Evolutionary conservation across 2,329 filamentous ascomycete genomes (phyloP), one percentile per base, ranked within the genome.

Genomic region (Colletotrichum limetticola): DNA sequence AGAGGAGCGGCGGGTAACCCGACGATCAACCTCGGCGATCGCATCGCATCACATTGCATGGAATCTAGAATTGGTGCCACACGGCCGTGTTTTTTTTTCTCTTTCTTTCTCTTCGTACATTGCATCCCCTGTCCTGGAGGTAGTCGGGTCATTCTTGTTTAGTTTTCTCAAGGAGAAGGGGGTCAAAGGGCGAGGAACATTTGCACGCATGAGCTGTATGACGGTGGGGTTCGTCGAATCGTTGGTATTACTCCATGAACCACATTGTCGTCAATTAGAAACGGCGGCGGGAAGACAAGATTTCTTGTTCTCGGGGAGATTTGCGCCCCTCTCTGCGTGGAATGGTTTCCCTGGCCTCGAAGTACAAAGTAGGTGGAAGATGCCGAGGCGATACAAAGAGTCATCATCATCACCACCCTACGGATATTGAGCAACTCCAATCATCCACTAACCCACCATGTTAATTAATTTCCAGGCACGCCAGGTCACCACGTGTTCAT

Each of bases 11-110:
- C 8, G 11, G 57, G 30, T 14, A 42, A 42, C 14, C 57, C 57
- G 22, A 19, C 16, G 32, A 60, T 52, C 62, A 65, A 56, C 49
- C 62, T 53, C 62, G 49, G 30, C 62, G 49, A 56, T 63, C 60
- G 28, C 19, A 53, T 53, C 22, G 16, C 62, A 65, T 26, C n/a
- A 16, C 22, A 56, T 65, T 32, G 28, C 42, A 49, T 49, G 16
- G 19, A 9, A 49, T 9, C 42, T 9, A 49, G 19, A 42, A 14
- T 42, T 42, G 37, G 37, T 14, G 14, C 37, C 8, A 42, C 37
- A 11, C 19, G 22, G 3, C 9, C 19, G 26, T 49, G 16, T 9
- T 7, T 9, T 7, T 7, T 64, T 5, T 19, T n/a, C 3, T 28
- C 30, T 24, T 22, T 14, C 14, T 24, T 24, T 16, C 5, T 9